Conservation (phyloP, 768 basidiomycete species). For the Lactifluus echinatus region DNA sequence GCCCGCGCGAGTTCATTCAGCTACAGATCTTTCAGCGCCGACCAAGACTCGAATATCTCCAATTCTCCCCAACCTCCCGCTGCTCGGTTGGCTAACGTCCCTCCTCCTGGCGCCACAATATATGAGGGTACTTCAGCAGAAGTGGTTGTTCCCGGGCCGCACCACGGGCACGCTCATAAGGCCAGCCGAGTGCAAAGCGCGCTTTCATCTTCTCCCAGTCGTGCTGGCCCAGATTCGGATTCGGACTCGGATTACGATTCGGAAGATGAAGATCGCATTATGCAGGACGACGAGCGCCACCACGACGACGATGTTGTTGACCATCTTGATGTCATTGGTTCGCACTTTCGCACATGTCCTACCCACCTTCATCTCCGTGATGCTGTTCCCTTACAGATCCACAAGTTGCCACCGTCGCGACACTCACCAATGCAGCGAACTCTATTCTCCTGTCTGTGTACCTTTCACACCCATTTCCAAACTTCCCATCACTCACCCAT, state of each 20-base stretch:
- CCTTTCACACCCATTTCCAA: neutral
- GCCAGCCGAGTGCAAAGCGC: slow-evolving; percentile 39
- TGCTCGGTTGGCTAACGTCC: neutral
- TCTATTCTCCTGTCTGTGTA: slow-evolving; percentile 54
- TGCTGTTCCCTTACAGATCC: slow-evolving; percentile 41
- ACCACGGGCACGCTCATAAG: slow-evolving; percentile 24
- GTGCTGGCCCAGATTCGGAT: slow-evolving; percentile 8
- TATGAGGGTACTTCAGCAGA: slow-evolving; percentile 18
- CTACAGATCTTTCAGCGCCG: slow-evolving; percentile 10
- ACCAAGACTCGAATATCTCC: neutral
- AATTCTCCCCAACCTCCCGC: neutral
- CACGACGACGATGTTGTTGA: slow-evolving; percentile 79
- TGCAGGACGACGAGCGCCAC: slow-evolving; percentile 28
- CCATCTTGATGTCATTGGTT: slow-evolving; percentile 74
- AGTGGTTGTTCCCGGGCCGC: slow-evolving; percentile 27
- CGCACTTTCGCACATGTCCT: slow-evolving; percentile 14
- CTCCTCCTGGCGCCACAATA: neutral
- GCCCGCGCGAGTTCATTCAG: slow-evolving; percentile 1
- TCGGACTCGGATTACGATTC: slow-evolving; percentile 13
- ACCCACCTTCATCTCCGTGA: neutral
- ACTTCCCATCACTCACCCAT: neutral
- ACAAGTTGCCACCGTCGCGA: slow-evolving; percentile 65
- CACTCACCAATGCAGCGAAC: slow-evolving; percentile 72
- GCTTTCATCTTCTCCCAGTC: slow-evolving; percentile 31
- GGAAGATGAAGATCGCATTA: slow-evolving; percentile 7